Evolutionary conservation across 805 yeast species (phyloP).

Genomic region (Myxozyma lipomycoides): DNA sequence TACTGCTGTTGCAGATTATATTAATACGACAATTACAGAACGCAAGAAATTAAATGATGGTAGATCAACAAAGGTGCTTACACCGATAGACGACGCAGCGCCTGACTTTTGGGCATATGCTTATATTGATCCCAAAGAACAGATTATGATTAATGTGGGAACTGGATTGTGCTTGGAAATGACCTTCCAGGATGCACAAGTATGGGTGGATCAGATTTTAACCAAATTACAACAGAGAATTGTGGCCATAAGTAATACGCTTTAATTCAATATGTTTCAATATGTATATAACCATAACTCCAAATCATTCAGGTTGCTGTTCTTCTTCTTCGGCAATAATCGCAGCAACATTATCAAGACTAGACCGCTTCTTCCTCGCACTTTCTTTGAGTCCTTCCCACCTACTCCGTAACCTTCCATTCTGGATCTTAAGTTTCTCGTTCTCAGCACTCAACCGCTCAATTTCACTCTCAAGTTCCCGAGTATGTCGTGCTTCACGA

Average conservation of each 20-base stretch:
- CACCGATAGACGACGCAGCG: neutral
- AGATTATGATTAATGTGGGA: neutral
- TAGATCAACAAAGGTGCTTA: neutral
- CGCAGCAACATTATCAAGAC: neutral
- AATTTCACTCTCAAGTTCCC: conserved; percentile 40
- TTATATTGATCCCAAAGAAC: neutral
- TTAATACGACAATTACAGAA: neutral
- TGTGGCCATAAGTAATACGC: too few relatives aligned
- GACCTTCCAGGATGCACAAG: neutral
- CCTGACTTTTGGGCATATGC: neutral
- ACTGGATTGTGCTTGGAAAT: neutral
- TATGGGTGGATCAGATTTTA: neutral
- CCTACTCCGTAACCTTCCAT: conserved; percentile 50
- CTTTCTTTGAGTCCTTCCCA: conserved; percentile 67
- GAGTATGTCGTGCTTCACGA: conserved; percentile 39
- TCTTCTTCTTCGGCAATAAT: conserved; percentile 5
- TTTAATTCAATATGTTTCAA: too few relatives aligned
- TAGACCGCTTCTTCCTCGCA: conserved; percentile 49
- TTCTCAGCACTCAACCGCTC: conserved; percentile 42
- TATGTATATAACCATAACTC: too few relatives aligned
- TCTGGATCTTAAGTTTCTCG: conserved; percentile 48
- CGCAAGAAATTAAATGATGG: neutral
- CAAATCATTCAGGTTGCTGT: too few relatives aligned
- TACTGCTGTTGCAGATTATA: neutral
- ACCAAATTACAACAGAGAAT: neutral